phyloP scores from a whole-genome alignment of 306 rosid species.

The Glycine soja region DNA sequence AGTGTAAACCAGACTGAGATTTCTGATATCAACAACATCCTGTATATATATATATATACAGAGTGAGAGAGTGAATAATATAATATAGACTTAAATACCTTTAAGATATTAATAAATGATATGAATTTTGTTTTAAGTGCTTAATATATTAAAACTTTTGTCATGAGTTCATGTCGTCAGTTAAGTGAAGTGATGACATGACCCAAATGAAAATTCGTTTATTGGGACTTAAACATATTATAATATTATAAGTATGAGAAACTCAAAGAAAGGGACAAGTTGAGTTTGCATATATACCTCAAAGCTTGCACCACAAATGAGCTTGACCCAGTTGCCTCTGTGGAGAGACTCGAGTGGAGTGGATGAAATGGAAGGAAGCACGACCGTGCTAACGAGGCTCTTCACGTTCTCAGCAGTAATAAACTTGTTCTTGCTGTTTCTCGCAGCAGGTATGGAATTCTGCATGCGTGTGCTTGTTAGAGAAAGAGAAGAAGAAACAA shows the following conservation, averaged over 20 bases:
- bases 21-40: conserved; percentile 93
- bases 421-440: conserved; percentile 29
- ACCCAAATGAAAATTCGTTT: too few species aligned
- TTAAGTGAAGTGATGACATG: too few species aligned
- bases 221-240: too few species aligned
- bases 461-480: neutral
- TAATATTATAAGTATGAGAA: neutral
- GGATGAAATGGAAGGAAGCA: conserved; percentile 50
- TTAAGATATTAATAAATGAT: too few species aligned
- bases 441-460: neutral
- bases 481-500: conserved; percentile 2
- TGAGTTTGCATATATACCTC: conserved; percentile 54
- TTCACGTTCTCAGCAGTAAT: conserved; percentile 18
- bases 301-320: conserved; percentile 75
- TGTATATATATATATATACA: conserved; percentile 6
- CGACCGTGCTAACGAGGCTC: conserved; percentile 34
- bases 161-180: too few species aligned
- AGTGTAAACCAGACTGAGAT: conserved; percentile 87
- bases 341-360: conserved; percentile 64
- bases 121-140: too few species aligned
- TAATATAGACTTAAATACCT: too few species aligned
- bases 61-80: neutral
- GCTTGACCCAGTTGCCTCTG: conserved; percentile 58
- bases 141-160: too few species aligned
- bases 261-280: neutral